Conservation (phyloP, 208 protist genomes). For the Trypanosoma boissoni region DNA sequence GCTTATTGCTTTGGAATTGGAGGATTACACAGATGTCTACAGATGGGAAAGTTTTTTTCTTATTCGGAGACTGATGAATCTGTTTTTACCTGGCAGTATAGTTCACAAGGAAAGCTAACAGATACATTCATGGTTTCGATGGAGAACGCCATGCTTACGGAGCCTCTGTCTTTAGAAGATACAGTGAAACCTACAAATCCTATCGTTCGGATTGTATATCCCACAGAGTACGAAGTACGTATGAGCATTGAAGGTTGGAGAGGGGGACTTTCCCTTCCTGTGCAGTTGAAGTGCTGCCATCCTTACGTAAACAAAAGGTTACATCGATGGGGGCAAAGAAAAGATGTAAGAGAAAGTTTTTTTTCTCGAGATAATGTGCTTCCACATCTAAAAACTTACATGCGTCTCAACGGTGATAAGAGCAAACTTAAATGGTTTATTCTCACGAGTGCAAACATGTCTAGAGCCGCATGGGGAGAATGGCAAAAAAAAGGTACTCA, state of each 20-base stretch:
- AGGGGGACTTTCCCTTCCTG: slow-evolving; percentile 67
- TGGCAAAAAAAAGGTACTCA: slow-evolving; percentile 28
- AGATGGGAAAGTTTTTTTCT: slow-evolving; percentile 3
- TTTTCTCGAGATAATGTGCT: slow-evolving; percentile 26
- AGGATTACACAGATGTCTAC: slow-evolving; percentile 29
- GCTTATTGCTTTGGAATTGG: slow-evolving; percentile 31
- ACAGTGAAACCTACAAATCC: background rate
- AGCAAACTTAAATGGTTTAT: slow-evolving; percentile 60
- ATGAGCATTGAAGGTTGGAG: slow-evolving; percentile 70
- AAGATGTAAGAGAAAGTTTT: background rate
- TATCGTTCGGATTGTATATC: slow-evolving; percentile 70
- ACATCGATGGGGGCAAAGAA: slow-evolving; percentile 46
- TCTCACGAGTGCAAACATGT: slow-evolving; percentile 84
- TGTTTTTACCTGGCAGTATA: slow-evolving; percentile 82
- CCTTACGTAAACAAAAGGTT: slow-evolving; percentile 68
- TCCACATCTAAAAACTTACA: slow-evolving; percentile 89
- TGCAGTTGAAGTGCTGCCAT: slow-evolving; percentile 47
- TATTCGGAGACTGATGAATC: background rate
- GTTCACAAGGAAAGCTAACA: slow-evolving; percentile 67
- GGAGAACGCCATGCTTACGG: slow-evolving; percentile 36
- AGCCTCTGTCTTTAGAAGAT: background rate
- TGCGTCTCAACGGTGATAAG: slow-evolving; percentile 25
- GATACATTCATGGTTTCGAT: slow-evolving; percentile 45
- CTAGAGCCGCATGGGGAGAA: slow-evolving; percentile 80
- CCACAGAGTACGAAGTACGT: slow-evolving; percentile 76